A percentile compares a stretch with the other conserved stretches of the same genome.
Conservation (phyloP, 2,329 filamentous ascomycete species). For the Macrophomina pseudophaseolina region DNA sequence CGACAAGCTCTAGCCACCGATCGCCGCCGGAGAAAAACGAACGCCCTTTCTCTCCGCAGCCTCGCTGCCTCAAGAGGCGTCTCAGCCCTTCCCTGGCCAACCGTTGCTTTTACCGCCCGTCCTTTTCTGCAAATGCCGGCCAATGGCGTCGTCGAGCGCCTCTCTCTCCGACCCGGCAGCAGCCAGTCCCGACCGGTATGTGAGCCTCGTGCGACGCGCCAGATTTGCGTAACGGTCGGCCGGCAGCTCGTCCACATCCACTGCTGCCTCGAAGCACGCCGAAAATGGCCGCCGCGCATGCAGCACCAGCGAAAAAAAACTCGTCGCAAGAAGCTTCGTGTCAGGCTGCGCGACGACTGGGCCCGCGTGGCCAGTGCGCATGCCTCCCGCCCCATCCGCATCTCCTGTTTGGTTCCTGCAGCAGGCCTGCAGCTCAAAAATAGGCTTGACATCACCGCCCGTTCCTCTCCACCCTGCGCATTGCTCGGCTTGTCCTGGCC, state of each 20-base stretch:
- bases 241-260: background rate
- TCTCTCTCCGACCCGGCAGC: background rate
- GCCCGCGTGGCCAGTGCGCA: constrained; percentile 1
- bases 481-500: too few species aligned
- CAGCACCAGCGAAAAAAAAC: background rate
- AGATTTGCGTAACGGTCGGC: background rate
- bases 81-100: constrained; percentile 14
- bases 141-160: background rate
- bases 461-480: background rate
- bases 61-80: constrained; percentile 11
- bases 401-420: constrained; percentile 23
- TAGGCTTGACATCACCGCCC: constrained; percentile 11
- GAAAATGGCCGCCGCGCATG: constrained; percentile 5
- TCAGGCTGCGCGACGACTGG: constrained; percentile 7
- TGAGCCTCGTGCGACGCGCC: background rate
- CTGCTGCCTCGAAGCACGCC: background rate
- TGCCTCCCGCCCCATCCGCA: constrained; percentile 18
- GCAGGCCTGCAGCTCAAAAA: constrained; percentile 10
- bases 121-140: constrained; percentile 11
- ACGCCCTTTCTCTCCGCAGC: constrained; percentile 7
- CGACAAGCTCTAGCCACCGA: constrained; percentile 22
- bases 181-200: background rate
- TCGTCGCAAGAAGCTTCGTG: constrained; percentile 11
- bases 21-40: constrained; percentile 5
- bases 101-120: constrained; percentile 7